phyloP scores from a whole-genome alignment of 176 grass and related monocot genomes.

The Dendrocalamus sinicus region DNA sequence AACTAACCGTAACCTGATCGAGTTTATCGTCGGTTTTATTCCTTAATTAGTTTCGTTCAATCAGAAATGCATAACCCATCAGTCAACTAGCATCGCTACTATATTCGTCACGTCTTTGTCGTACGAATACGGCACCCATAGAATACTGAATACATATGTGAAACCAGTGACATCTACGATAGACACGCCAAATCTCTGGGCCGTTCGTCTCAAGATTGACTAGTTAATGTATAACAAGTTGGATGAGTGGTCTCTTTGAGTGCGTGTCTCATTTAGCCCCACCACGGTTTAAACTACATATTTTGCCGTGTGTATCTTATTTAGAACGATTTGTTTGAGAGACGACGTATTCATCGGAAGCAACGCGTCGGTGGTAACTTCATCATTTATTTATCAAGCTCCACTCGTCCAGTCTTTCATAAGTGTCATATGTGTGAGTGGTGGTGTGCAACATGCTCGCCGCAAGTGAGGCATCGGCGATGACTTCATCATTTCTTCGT shows the following conservation, averaged over 20 bases:
- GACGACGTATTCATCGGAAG: too few species aligned
- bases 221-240: too few species aligned
- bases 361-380: fast-evolving
- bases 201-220: neutral
- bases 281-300: too few species aligned
- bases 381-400: too few species aligned
- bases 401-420: fast-evolving
- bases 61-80: neutral
- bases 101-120: neutral
- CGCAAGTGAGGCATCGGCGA: fast-evolving
- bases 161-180: neutral
- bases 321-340: too few species aligned
- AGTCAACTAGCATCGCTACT: neutral
- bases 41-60: neutral
- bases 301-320: fast-evolving
- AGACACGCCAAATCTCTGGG: neutral
- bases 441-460: too few species aligned
- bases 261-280: too few species aligned
- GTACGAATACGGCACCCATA: neutral
- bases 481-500: too few species aligned
- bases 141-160: neutral
- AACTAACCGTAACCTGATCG: neutral
- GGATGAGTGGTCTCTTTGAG: neutral
- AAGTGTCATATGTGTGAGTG: too few species aligned
- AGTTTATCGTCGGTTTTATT: neutral